Evolutionary conservation across 805 yeast genomes (phyloP).

Genomic region (Barnettozyma californica): DNA sequence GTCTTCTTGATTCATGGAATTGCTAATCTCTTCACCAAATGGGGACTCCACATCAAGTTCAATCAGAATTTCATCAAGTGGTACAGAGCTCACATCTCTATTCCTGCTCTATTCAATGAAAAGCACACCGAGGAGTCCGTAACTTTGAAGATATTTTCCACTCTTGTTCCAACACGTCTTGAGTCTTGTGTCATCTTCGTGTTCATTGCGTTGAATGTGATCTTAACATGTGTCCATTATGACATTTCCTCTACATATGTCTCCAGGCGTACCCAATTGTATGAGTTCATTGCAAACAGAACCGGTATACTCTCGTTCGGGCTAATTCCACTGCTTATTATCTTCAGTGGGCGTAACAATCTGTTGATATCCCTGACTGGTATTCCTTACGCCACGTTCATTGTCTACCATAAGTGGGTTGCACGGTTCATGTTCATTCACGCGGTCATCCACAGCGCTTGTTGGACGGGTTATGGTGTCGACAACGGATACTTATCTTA

Average conservation of each 20-base stretch:
- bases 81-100: constrained; percentile 17
- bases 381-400: constrained; percentile 56
- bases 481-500: constrained; percentile 3
- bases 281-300: constrained; percentile 16
- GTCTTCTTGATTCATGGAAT: constrained; percentile 33
- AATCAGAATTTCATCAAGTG: constrained; percentile 14
- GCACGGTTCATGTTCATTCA: constrained; percentile 36
- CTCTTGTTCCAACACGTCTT: constrained; percentile 20
- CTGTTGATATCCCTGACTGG: constrained; percentile 56
- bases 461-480: constrained; percentile 17
- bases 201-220: constrained; percentile 25
- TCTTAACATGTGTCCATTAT: constrained; percentile 13
- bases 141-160: constrained; percentile 6
- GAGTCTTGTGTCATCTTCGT: constrained; percentile 30
- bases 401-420: constrained; percentile 61
- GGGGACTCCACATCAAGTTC: constrained; percentile 16
- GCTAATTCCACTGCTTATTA: constrained; percentile 46
- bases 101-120: constrained; percentile 19
- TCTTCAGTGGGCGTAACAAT: constrained; percentile 72
- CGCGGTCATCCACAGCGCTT: constrained; percentile 18
- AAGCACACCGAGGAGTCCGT: constrained; percentile 12
- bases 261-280: neutral
- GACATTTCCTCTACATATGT: neutral
- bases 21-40: constrained; percentile 26
- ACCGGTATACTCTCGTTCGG: constrained; percentile 27